Conservation (phyloP, 2,329 filamentous ascomycete species). For the Fusarium oxysporum region DNA sequence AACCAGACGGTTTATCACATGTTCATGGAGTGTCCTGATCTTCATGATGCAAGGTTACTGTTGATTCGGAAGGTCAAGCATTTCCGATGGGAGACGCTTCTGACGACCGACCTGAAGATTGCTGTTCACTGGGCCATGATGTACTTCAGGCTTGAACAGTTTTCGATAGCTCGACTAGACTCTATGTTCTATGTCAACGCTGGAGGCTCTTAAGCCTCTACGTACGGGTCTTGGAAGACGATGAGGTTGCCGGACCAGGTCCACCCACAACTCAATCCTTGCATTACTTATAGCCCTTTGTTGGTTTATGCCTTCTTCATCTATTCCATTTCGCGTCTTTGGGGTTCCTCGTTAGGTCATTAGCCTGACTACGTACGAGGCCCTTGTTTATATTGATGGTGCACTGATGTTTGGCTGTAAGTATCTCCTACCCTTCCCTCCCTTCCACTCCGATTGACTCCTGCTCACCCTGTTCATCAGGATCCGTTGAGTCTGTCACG, state of each 20-base stretch:
- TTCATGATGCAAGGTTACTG: background rate
- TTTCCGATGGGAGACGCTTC: background rate
- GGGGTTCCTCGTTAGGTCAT: background rate
- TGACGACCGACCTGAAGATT: background rate
- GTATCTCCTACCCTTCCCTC: background rate
- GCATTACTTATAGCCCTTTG: background rate
- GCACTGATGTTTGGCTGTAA: background rate
- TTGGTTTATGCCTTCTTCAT: background rate
- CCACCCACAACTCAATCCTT: background rate
- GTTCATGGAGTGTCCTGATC: background rate
- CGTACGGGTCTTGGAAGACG: background rate
- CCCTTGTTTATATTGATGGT: background rate
- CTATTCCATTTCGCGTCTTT: background rate
- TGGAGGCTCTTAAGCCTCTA: background rate
- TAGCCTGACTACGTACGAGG: background rate
- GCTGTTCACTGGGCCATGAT: slow-evolving; percentile 3
- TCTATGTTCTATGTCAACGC: background rate
- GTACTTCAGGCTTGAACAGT: background rate
- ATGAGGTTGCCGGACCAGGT: background rate
- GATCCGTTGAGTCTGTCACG: background rate
- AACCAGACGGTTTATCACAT: background rate
- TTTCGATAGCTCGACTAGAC: background rate
- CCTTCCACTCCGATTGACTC: background rate
- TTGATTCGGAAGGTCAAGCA: background rate
- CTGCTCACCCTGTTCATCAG: background rate